These are phyloP conservation scores for Cyamopsis tetragonoloba DNA, from an alignment of 306 rosid genomes.

Conservation along the genomic window DNA sequence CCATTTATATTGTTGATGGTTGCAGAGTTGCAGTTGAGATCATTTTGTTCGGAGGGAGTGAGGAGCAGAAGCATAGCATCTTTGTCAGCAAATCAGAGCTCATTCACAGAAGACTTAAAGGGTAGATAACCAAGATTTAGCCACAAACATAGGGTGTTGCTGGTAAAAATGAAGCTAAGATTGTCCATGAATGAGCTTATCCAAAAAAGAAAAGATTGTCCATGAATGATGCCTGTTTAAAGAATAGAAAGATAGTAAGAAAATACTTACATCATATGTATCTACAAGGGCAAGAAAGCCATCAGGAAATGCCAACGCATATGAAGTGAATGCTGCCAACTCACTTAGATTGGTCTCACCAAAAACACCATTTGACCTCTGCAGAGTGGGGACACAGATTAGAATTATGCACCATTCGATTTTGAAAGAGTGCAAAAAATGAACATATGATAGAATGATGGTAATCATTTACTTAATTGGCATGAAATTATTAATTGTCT, in stretches of 20 bases:
- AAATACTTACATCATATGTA: conserved; percentile 85
- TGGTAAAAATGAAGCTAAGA: conserved; percentile 8
- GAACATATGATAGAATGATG: conserved; percentile 15
- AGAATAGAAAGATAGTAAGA: conserved; percentile 8
- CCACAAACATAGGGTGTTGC: background rate
- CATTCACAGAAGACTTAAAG: background rate
- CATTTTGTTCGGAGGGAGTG: background rate
- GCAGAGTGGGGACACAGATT: conserved; percentile 32
- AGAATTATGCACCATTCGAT: conserved; percentile 21
- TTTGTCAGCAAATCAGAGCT: conserved; percentile 17
- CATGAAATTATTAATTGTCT: conserved; percentile 7
- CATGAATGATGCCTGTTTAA: background rate
- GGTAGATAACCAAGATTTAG: conserved; percentile 16
- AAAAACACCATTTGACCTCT: conserved; percentile 69
- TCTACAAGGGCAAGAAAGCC: conserved; percentile 95
- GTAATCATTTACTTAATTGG: conserved; percentile 11
- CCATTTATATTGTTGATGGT: background rate
- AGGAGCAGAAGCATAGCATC: background rate
- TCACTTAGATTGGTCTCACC: conserved; percentile 98
- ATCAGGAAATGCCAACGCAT: conserved; percentile 92
- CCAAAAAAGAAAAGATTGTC: no score
- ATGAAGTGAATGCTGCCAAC: conserved; percentile 91
- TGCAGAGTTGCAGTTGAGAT: background rate
- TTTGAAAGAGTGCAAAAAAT: background rate
- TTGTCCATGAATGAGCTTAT: background rate